Evolutionary conservation across 2,329 filamentous ascomycete genomes (phyloP).

Genomic region (Pseudonectria foliicola): DNA sequence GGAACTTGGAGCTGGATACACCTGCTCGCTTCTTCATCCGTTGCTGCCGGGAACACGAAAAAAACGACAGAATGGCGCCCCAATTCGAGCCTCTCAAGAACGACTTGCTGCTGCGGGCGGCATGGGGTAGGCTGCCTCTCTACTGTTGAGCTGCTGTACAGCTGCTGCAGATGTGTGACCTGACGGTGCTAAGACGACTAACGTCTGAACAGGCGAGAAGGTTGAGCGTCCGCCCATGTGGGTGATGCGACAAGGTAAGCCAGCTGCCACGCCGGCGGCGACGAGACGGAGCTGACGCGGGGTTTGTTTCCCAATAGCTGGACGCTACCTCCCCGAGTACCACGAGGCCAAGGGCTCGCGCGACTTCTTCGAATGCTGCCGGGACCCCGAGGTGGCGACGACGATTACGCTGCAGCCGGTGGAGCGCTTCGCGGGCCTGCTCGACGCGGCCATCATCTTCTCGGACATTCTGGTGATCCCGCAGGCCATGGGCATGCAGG

Average conservation of each 20-base stretch:
- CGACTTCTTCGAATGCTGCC: constrained; percentile 98
- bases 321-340: constrained; percentile 95
- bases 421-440: constrained; percentile 80
- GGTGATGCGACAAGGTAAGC: constrained; percentile 96
- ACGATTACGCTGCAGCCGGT: constrained; percentile 92
- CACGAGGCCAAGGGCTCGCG: constrained; percentile 84
- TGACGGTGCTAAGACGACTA: constrained; percentile 14
- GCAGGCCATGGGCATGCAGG: constrained; percentile 96
- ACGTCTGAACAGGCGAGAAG: constrained; percentile 58
- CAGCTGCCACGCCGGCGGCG: constrained; percentile 2
- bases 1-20: constrained; percentile 5
- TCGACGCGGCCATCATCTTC: constrained; percentile 98
- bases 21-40: background rate
- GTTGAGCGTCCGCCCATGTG: constrained; percentile 93
- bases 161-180: constrained; percentile 2
- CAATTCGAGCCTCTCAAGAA: constrained; percentile 83
- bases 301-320: constrained; percentile 49
- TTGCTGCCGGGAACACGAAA: background rate
- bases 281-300: constrained; percentile 2
- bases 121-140: constrained; percentile 59
- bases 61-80: constrained; percentile 48
- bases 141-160: background rate
- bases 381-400: constrained; percentile 84
- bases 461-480: constrained; percentile 97
- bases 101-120: constrained; percentile 83